Evolutionary conservation across 495 filamentous ascomycete genomes (phyloP), one percentile per base, ranked within the genome.

Genomic region (Evernia prunastri): DNA sequence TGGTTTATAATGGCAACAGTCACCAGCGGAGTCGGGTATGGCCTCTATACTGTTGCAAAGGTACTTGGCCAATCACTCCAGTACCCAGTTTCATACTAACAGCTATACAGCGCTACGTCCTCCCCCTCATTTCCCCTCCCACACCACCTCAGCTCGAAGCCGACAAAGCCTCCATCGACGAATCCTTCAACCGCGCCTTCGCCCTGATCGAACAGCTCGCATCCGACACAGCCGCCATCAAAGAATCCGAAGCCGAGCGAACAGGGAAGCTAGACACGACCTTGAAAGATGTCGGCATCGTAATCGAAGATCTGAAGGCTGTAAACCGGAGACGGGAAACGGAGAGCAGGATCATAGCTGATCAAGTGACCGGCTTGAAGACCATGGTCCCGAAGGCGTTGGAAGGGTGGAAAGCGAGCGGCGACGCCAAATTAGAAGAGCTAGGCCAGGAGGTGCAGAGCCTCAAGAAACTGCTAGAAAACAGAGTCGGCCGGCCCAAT

Each of bases 1-100:
- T 97, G 90, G 89, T 99, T 97, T 72, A 96, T 97, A 68, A 91
- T 96, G 89, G 92, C 92, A 12, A 97, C 92, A 0, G 88, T 96
- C 12, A 87, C 93, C 66, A 87, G 89, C 49, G 90, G 91, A 45
- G 86, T 95, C 6, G 81, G 89, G 11, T 96, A 95, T 70, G 92
- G 90, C 4, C 73, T 94, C n/a, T 97, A 91, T 72, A 84, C 85
- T 68, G 82, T 96, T 13, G 87, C 90, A 63, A 96, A 96, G 84
- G 89, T 89, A 72, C 63, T 53, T 59, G 2, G 2, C n/a, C 6
- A 23, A 9, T 6, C 8, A 12, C 20, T 15, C 17, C 29, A 15
- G 18, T 47, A 56, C 13, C 47, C 27, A 13, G 5, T 8, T 9
- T 17, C 20, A 1, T 33, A 18, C 59, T 68, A 33, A 60, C 47